Base-by-base conservation (phyloP, 169 alveolate genomes). In the Cryptosporidium ubiquitum region DNA sequence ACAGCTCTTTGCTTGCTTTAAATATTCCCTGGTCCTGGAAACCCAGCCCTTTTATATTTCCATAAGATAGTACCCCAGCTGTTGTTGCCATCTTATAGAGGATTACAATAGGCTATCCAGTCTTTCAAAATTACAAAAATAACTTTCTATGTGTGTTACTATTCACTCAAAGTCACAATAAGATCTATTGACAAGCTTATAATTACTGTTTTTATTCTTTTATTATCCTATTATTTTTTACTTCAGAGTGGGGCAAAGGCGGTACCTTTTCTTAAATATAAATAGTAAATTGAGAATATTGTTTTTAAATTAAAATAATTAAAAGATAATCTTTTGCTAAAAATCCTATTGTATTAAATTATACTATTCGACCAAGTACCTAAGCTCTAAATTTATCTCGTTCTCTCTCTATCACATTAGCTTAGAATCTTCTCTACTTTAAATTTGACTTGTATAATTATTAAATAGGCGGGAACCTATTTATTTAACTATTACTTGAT, bases 1-100 rank as follows among this genome's bases (percentile, higher is more conserved):
- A 94, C 60, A 96, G 86, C 75, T 95, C 98, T 33, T 94, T 95
- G 47, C 97, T 94, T 92, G 95, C 96, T 85, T 95, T 94, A 92
- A 96, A 96, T 31, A 96, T 92, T 7, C 98, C 98, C 94, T 94
- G 91, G 52, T 79, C 89, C 42, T 79, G 89, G 33, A 58, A 47
- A 12, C 89, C 89, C 58, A 79, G 69, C 5, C 89, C 89, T 29
- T n/a, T 79, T 18, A 79, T 79, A 61, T 79, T 79, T 14, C 89
- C 89, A 49, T 61, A 79, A 39, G 89, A 79, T 44, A 79, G 39
- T 37, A 79, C 68, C 20, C 68, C 89, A 3, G 74, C 35, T 5
- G 79, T 20, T 12, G 58, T 26, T 20, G 85, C 61, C 85, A 71
- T 71, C 33, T 44, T 33, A 35, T 18, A 23, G 47, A 23, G 66